These are phyloP conservation scores for Orbilia quercus DNA, from an alignment of 2,329 filamentous ascomycete species.

Conservation along the genomic window DNA sequence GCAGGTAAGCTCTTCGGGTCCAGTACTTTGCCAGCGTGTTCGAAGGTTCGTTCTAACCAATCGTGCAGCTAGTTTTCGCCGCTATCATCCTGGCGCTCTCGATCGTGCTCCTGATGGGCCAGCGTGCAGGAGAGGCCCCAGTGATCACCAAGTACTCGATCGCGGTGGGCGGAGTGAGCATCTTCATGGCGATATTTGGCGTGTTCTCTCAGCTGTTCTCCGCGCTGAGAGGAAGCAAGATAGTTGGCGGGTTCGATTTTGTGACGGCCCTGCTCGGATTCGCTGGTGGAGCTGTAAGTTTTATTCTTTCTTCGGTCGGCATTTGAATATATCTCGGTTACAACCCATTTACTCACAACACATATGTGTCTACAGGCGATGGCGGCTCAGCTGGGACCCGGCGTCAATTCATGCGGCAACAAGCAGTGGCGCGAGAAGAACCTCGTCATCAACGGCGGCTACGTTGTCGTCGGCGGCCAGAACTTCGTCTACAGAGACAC, in stretches of 20 bases:
- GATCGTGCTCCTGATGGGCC: slow-evolving; percentile 40
- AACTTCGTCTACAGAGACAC: slow-evolving; percentile 44
- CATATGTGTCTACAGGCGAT: slow-evolving; percentile 29
- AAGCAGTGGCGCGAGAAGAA: slow-evolving; percentile 46
- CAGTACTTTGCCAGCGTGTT: background rate
- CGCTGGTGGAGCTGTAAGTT: slow-evolving; percentile 50
- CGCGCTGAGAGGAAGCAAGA: slow-evolving; percentile 24
- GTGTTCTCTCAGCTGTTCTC: slow-evolving; percentile 46
- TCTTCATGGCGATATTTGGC: slow-evolving; percentile 49
- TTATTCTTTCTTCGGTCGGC: background rate
- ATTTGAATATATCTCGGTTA: background rate
- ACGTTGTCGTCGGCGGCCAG: slow-evolving; percentile 33
- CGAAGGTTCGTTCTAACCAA: too few species aligned
- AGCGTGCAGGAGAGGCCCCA: slow-evolving; percentile 43
- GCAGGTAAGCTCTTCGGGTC: slow-evolving; percentile 25
- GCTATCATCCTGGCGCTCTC: slow-evolving; percentile 47
- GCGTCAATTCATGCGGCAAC: slow-evolving; percentile 51
- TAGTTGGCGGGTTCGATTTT: slow-evolving; percentile 34
- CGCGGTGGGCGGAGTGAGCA: slow-evolving; percentile 29
- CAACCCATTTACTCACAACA: slow-evolving; percentile 28
- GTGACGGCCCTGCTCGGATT: slow-evolving; percentile 34
- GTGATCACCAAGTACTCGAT: slow-evolving; percentile 48
- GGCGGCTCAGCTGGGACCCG: slow-evolving; percentile 42
- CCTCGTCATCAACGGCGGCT: slow-evolving; percentile 38
- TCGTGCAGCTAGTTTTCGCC: slow-evolving; percentile 34